phyloP scores from a whole-genome alignment of 1,284 basidiomycete species.

The Moesziomyces sp. region DNA sequence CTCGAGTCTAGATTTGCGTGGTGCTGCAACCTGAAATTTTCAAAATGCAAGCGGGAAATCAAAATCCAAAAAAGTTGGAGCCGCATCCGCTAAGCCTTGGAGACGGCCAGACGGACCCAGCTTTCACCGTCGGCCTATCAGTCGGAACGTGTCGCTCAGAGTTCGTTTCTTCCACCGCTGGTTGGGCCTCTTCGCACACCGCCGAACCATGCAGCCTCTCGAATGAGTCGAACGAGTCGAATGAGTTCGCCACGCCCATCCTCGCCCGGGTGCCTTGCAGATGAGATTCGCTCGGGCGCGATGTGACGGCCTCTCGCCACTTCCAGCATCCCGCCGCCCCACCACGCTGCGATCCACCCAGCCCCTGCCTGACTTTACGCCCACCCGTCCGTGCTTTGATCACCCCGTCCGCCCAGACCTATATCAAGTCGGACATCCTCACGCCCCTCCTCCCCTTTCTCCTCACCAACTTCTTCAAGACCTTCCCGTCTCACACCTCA shows the following conservation, averaged over 20 bases:
- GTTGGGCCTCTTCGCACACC: conserved; percentile 13
- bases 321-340: too few relatives aligned
- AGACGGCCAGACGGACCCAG: conserved; percentile 6
- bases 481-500: conserved; percentile 3
- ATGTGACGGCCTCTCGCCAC: not conserved
- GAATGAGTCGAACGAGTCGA: too few relatives aligned
- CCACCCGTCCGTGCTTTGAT: not conserved
- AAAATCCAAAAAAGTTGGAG: conserved; percentile 5
- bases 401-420: conserved; percentile 12
- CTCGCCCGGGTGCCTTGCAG: conserved; percentile 70
- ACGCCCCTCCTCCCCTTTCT: not conserved
- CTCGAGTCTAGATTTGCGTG: conserved; percentile 20
- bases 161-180: conserved; percentile 17
- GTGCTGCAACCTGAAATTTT: not conserved
- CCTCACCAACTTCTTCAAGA: conserved; percentile 7
- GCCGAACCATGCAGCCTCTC: not conserved
- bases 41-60: not conserved
- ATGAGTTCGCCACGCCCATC: conserved; percentile 67
- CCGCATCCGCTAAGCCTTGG: conserved; percentile 13
- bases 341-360: not conserved
- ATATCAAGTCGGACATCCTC: conserved; percentile 23
- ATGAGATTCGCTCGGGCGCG: conserved; percentile 69
- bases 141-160: conserved; percentile 30
- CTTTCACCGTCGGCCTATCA: conserved; percentile 29
- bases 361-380: not conserved